These are phyloP conservation scores for Verticillium zaregamsianum DNA, from an alignment of 2,329 filamentous ascomycete species.

Conservation along the genomic window DNA sequence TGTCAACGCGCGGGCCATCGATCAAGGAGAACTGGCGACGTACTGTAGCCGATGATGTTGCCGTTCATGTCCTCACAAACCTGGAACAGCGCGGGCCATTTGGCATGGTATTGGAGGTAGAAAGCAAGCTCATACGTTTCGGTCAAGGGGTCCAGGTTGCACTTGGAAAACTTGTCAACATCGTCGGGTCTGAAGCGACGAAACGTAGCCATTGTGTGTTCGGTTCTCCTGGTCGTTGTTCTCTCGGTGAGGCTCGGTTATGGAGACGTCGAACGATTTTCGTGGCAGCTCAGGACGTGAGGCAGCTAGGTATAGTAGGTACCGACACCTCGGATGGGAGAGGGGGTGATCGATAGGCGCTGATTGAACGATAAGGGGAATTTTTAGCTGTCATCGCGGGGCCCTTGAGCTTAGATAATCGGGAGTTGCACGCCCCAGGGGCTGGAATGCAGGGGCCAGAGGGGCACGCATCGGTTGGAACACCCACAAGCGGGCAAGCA, in stretches of 20 bases:
- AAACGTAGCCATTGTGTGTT: constrained; percentile 68
- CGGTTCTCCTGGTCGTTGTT: neutral
- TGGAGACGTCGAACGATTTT: neutral
- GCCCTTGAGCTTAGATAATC: neutral
- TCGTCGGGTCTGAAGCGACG: constrained; percentile 81
- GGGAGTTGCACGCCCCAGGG: neutral
- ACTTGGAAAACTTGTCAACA: constrained; percentile 84
- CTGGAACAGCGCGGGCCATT: constrained; percentile 93
- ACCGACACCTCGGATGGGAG: neutral
- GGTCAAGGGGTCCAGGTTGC: constrained; percentile 94
- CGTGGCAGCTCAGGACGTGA: neutral
- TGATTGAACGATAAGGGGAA: neutral
- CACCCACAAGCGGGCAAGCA: neutral
- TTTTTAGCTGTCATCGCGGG: neutral
- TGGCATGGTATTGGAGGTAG: constrained; percentile 92
- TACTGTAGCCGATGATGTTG: constrained; percentile 94
- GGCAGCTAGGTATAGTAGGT: neutral
- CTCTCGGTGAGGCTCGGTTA: neutral
- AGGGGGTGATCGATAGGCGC: too few species aligned
- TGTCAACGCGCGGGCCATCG: neutral
- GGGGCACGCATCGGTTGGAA: neutral
- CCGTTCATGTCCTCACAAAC: constrained; percentile 82
- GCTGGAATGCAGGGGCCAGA: neutral
- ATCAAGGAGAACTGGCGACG: constrained; percentile 21
- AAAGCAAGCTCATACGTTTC: constrained; percentile 96